Base-by-base conservation (phyloP, 2,329 filamentous ascomycete species). In the Colletotrichum sp. region DNA sequence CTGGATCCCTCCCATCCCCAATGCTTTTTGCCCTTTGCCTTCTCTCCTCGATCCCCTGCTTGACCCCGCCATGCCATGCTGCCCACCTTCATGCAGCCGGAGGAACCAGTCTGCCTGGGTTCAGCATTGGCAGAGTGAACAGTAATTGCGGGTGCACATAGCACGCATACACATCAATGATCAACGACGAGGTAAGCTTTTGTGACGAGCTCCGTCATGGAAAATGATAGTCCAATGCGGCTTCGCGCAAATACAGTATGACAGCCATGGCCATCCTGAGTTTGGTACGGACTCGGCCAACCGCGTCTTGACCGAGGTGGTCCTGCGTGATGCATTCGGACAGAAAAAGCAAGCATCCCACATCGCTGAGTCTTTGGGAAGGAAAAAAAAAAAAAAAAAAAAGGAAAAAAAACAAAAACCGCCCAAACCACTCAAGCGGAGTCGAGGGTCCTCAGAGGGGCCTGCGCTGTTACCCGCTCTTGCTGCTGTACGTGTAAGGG, bases 61-160 rank as follows among this genome's bases (percentile, higher is more conserved):
- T 36, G 69, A 76, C 70, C 70, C 74, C 74, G 70, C 74, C 70
- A 74, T 76, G 63, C 59, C 73, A 73, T 76, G 73, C 69, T 49
- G 73, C 69, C 70, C 39, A 76, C 64, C 70, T 21, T 59, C 57
- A 55, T 75, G 73, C 44, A 70, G n/a, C 57, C 36, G 24, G 57
- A 30, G 26, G 26, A 34, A 36, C 36, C 39, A 21, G 57, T 24
- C 49, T 49, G 55, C 68, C 26, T 36, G 28, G 18, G n/a, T 28
- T 70, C 15, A n/a, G 18, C 18, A 28, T 52, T 12, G 44, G n/a
- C n/a, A 52, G n/a, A 21, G 44, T 34, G 10, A n/a, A 30, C 24
- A 62, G 8, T 62, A 34, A 55, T 24, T 57, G 32, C n/a, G 21
- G 28, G 39, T 28, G 24, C 8, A 18, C 18, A 52, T 24, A 15